A percentile compares a stretch with the other conserved stretches of the same genome.
These are phyloP conservation scores for Pyrenula aspistea DNA, from an alignment of 495 filamentous ascomycete species.

Conservation along the genomic window DNA sequence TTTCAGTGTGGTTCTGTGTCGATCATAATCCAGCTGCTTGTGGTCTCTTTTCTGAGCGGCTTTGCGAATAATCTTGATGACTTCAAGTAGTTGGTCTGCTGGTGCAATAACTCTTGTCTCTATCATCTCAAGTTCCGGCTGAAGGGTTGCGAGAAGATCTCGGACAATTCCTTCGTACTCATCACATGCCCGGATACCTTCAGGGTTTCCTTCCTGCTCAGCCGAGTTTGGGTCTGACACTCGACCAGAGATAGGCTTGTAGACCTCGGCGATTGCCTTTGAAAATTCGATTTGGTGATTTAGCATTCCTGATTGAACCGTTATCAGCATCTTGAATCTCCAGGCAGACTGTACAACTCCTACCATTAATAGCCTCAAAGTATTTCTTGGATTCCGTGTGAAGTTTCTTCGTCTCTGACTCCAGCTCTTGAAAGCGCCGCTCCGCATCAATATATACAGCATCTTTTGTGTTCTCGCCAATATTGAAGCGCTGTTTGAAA, in stretches of 20 bases:
- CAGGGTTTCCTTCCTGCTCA: constrained; percentile 72
- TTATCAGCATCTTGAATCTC: not conserved
- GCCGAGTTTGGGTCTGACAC: constrained; percentile 85
- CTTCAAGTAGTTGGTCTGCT: constrained; percentile 87
- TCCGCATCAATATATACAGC: constrained; percentile 90
- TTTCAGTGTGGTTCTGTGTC: constrained; percentile 69
- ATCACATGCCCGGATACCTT: constrained; percentile 89
- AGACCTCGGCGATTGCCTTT: constrained; percentile 86
- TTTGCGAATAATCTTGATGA: constrained; percentile 92
- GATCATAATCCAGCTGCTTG: constrained; percentile 94
- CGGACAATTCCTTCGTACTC: constrained; percentile 89
- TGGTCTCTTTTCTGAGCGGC: constrained; percentile 82
- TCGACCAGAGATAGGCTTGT: constrained; percentile 94
- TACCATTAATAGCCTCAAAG: constrained; percentile 90
- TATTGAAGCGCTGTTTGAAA: constrained; percentile 82
- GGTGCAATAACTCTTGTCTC: constrained; percentile 82
- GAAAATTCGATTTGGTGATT: constrained; percentile 98
- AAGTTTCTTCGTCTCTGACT: constrained; percentile 88
- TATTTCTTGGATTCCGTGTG: constrained; percentile 93
- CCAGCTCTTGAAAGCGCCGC: constrained; percentile 84
- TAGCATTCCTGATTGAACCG: constrained; percentile 74
- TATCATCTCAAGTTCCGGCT: constrained; percentile 96
- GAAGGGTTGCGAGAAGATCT: constrained; percentile 77
- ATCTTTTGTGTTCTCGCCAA: constrained; percentile 89
- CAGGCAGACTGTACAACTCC: not conserved